A percentile compares a stretch with the other conserved stretches of the same genome.
phyloP scores from a whole-genome alignment of 1,284 basidiomycete species.

The Tilletia setariae region DNA sequence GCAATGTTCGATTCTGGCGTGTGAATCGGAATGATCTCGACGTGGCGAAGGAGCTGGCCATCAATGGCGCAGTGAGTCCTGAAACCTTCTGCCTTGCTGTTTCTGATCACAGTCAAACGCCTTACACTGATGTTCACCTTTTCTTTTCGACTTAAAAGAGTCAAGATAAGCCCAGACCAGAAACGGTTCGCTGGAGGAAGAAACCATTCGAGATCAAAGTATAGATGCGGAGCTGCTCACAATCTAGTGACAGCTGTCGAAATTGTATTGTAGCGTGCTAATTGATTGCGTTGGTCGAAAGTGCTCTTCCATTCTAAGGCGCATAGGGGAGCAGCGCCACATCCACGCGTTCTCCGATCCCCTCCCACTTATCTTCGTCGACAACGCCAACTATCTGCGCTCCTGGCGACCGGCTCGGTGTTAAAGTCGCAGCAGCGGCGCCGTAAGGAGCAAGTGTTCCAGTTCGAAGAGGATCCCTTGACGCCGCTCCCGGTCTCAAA shows the following conservation, averaged over 20 bases:
- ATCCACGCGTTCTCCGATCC: constrained; percentile 30
- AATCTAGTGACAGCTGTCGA: no score
- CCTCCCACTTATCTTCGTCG: constrained; percentile 26
- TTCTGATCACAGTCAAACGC: neutral
- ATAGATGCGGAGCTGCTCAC: neutral
- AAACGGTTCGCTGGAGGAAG: constrained; percentile 10
- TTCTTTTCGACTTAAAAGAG: neutral
- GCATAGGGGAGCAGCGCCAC: constrained; percentile 23
- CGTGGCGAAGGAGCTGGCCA: constrained; percentile 37
- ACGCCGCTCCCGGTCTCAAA: constrained; percentile 28
- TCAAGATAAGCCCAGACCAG: constrained; percentile 6
- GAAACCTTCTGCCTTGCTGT: neutral
- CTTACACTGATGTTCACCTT: no score
- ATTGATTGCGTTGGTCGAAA: neutral
- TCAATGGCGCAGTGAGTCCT: constrained; percentile 35
- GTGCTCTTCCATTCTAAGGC: neutral
- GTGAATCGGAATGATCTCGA: constrained; percentile 32
- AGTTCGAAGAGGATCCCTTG: constrained; percentile 17
- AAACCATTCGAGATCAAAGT: neutral
- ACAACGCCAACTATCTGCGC: constrained; percentile 22
- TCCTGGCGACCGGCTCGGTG: neutral
- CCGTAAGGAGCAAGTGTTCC: constrained; percentile 19
- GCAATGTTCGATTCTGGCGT: constrained; percentile 52
- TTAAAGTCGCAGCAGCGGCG: neutral
- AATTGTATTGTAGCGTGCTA: no score